A percentile compares a stretch with the other conserved stretches of the same genome.
Conservation (phyloP, 305 asterid species). For the Rubia tinctorum region DNA sequence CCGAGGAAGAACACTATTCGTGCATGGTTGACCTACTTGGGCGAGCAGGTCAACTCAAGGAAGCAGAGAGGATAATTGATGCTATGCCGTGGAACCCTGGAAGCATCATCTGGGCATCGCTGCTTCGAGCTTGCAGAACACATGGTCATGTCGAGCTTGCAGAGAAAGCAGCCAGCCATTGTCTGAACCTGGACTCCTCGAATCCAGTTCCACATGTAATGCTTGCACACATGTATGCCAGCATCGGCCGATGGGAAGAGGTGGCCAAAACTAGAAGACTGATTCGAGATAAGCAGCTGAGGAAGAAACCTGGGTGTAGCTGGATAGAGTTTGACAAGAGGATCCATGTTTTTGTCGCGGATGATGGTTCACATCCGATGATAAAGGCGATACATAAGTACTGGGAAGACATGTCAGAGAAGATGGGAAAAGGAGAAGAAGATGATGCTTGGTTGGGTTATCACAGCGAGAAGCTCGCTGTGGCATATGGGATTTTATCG, state of each 20-base stretch:
- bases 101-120: constrained; percentile 57
- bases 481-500: constrained; percentile 53
- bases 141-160: constrained; percentile 56
- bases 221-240: constrained; percentile 55
- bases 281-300: constrained; percentile 44
- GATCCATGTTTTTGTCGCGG: constrained; percentile 66
- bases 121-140: constrained; percentile 62
- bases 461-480: constrained; percentile 78
- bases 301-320: constrained; percentile 65
- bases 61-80: constrained; percentile 54
- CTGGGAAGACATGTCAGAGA: constrained; percentile 55
- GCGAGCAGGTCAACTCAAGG: constrained; percentile 59
- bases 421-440: constrained; percentile 44
- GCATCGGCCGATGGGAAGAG: constrained; percentile 58
- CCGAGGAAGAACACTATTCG: constrained; percentile 58
- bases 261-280: constrained; percentile 48
- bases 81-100: constrained; percentile 62
- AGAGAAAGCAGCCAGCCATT: constrained; percentile 57
- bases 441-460: constrained; percentile 42
- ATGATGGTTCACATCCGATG: constrained; percentile 63
- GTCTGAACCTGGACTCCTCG: constrained; percentile 58
- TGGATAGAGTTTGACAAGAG: constrained; percentile 63
- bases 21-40: constrained; percentile 79
- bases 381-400: constrained; percentile 40
- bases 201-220: constrained; percentile 67